Evolutionary conservation across 2,329 filamentous ascomycete genomes (phyloP), one percentile per base, ranked within the genome.

Genomic region (Alternaria atra): DNA sequence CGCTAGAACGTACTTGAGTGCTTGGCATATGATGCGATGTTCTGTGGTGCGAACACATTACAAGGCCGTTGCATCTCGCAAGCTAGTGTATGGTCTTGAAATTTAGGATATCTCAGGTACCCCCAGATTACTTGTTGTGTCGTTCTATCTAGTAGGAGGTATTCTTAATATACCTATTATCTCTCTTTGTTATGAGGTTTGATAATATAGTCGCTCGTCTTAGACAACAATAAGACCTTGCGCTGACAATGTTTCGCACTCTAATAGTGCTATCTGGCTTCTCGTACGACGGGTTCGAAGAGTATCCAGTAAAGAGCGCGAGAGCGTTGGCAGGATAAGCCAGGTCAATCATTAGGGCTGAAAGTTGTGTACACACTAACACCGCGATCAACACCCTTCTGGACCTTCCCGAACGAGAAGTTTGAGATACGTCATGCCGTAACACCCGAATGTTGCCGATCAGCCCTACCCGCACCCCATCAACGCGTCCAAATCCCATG

Each of bases 391-490:
- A 55, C 29, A 27, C 5, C 8, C 7, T 12, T 17, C 6, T 20
- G 12, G 8, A 23, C 10, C 43, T 55, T 10, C 57, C 57, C 20
- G 30, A 55, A 55, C 13, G n/a, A 37, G 52, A n/a, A 51, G 34
- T 9, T n/a, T 27, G 10, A 7, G 6, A 8, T 59, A 51, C 52
- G 57, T 59, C 57, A 59, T 59, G 52, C 43, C 51, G 32, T 20
- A 20, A 27, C 35, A 48, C 43, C 35, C 20, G 30, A 25, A 50
- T 25, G 46, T 35, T 50, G 30, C 30, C 30, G 29, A 37, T 30
- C 37, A 59, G 51, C 56, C 56, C 32, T 55, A 59, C 51, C 51
- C 51, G 52, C 51, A 25, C 20, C 43, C 43, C 13, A 20, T 29
- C 42, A 13, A 17, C 15, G 30, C 23, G 17, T 32, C 34, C n/a